Conservation (phyloP, 2,329 filamentous ascomycete species). For the Fusarium proliferatum region DNA sequence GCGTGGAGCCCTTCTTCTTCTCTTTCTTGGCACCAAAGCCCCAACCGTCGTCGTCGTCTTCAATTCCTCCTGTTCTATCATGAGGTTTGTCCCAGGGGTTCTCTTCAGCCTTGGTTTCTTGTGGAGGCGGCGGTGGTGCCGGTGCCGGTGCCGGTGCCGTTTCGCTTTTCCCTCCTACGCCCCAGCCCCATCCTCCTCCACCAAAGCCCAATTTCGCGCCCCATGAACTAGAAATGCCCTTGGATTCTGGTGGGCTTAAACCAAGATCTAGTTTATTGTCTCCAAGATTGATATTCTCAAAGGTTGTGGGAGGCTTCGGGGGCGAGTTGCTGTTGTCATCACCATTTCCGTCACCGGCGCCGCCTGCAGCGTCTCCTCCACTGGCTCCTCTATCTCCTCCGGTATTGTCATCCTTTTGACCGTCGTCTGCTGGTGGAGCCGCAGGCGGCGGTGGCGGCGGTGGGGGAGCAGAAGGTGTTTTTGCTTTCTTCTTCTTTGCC, state of each 20-base stretch:
- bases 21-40: conserved; percentile 53
- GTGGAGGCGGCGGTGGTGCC: conserved; percentile 43
- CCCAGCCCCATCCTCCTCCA: conserved; percentile 49
- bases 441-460: conserved; percentile 43
- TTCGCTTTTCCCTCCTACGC: conserved; percentile 10
- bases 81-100: conserved; percentile 68
- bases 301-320: conserved; percentile 48
- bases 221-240: conserved; percentile 66
- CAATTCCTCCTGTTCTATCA: conserved; percentile 27
- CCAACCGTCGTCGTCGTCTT: conserved; percentile 45
- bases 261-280: conserved; percentile 69
- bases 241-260: conserved; percentile 60
- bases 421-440: conserved; percentile 38
- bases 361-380: conserved; percentile 51
- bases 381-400: conserved; percentile 47
- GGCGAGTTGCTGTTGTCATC: conserved; percentile 56
- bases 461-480: conserved; percentile 46
- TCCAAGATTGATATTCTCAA: conserved; percentile 71
- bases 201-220: conserved; percentile 67
- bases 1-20: conserved; percentile 51
- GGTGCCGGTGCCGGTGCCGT: conserved; percentile 53
- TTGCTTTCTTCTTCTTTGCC: conserved; percentile 63
- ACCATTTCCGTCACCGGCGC: conserved; percentile 44
- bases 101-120: conserved; percentile 33
- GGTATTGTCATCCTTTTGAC: conserved; percentile 42